Conservation (phyloP, 2,329 filamentous ascomycete genomes). For the Paecilomyces dactylethromorphus region DNA sequence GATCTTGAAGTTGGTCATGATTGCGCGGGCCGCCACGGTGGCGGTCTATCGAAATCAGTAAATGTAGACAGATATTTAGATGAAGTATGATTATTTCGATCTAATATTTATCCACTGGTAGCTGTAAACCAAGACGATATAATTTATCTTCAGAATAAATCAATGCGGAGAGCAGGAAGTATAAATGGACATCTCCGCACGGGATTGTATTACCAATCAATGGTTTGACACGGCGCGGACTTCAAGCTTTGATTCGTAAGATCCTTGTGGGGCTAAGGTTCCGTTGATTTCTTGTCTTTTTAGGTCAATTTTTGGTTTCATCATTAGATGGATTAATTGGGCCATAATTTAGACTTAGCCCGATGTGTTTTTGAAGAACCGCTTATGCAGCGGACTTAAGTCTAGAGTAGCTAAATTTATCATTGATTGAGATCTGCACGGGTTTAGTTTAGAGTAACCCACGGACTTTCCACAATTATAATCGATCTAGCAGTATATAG, state of each 20-base stretch:
- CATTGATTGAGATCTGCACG: too few species aligned
- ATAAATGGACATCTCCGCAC: too few species aligned
- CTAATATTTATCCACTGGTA: too few species aligned
- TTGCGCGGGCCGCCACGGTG: conserved; percentile 4
- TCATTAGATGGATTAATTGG: neutral
- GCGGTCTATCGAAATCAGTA: neutral
- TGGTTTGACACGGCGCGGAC: neutral
- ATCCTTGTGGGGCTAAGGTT: neutral
- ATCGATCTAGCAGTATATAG: neutral
- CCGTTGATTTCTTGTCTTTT: neutral
- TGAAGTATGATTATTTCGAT: neutral
- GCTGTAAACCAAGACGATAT: too few species aligned
- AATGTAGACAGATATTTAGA: neutral
- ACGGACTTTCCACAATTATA: neutral
- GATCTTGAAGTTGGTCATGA: conserved; percentile 70
- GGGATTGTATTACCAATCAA: neutral
- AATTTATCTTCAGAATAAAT: too few species aligned
- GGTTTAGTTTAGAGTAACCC: neutral
- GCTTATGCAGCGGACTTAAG: too few species aligned
- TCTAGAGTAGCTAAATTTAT: too few species aligned
- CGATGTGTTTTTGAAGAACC: too few species aligned
- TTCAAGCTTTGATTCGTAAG: neutral
- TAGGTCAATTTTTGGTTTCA: neutral
- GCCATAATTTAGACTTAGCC: neutral
- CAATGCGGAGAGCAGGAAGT: too few species aligned